Base-by-base conservation (phyloP, 2,329 filamentous ascomycete genomes). In the Dothistroma septosporum region DNA sequence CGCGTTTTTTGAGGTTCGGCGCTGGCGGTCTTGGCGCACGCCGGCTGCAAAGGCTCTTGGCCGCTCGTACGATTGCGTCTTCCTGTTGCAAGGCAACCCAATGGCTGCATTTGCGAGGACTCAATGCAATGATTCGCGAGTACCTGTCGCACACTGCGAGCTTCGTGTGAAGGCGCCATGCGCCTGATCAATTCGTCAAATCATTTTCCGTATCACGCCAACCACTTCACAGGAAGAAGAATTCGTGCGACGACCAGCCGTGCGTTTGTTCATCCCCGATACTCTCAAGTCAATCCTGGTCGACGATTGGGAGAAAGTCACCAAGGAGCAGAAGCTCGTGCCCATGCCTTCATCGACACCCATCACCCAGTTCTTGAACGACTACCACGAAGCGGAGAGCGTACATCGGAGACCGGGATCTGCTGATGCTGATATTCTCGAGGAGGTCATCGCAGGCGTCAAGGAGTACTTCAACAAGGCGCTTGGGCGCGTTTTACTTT, bases 291-390 rank as follows among this genome's bases (percentile, higher is more conserved):
- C 90, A 16, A 83, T 96, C 64, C 85, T 99, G 2, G 94, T 99
- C 22, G 94, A 99, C 73, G 94, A 99, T 75, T 99, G 94, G 94
- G 94, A 99, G 76, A 96, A 97, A 70, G 87, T 99, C 63, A 99
- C 94, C 59, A 97, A 97, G 78, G 94, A 95, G 73, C 86, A 91
- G 68, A 90, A 93, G 72, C 86, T 97, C 4, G 91, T 97, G 33
- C 87, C 90, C 1, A 81, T 99, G 16, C 94, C 94, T 0, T 87
- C 91, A 52, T 80, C 83, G 31, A 85, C 88, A 55, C 86, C 93
- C 0, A 91, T 94, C 61, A 85, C 84, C 65, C 79, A 85, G 66
- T 91, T 99, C 63, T 79, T 99, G 16, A 83, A 91, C 53, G 89
- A 93, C 65, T 99, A 97, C 74, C 96, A 96, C 73, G 80, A 88